Base-by-base conservation (phyloP, 73 alveolate genomes). In the Uronychia setigera region DNA sequence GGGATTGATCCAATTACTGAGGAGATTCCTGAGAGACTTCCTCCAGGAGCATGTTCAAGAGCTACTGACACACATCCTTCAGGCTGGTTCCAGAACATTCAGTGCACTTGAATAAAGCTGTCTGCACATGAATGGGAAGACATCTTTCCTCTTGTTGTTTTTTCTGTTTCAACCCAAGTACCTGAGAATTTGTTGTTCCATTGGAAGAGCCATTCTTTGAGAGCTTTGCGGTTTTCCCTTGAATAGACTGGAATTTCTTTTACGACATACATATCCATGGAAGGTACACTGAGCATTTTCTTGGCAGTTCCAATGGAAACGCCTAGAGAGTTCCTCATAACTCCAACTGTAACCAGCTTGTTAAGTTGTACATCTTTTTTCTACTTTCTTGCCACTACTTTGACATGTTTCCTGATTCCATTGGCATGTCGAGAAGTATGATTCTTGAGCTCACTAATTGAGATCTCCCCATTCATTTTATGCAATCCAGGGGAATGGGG, bases 51-150 rank as follows among this genome's bases (percentile, higher is more conserved):
- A 58, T 80, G 92, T 34, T 93, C 97, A 0, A 80, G 58, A 11
- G 89, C 93, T 11, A 93, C 93, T 0, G 94, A 88, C 0, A 93
- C 97, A 35, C 97, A 93, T 0, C 97, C 97, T 67, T 93, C 97
- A 26, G 97, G 97, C 27, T 80, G 74, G 82, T 93, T 93, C 95
- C 97, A 93, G 59, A 89, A 92, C 9, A 89, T 33, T 0, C 88
- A 79, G 60, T 89, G 35, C 1, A 92, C 33, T 74, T 88, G 81
- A 25, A 83, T 60, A 34, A 83, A 84, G 60, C 89, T 32, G 31
- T 86, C 90, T 26, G 88, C 60, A 26, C 82, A 32, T n/a, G 84
- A 84, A 26, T 88, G 67, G n/a, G n/a, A n/a, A n/a, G n/a, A n/a
- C n/a, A n/a, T 19, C 19, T 19, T 19, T 46, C 67, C 19, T 46